Evolutionary conservation across 495 filamentous ascomycete genomes (phyloP), one percentile per base, ranked within the genome.

Genomic region (Cercophora sp.): DNA sequence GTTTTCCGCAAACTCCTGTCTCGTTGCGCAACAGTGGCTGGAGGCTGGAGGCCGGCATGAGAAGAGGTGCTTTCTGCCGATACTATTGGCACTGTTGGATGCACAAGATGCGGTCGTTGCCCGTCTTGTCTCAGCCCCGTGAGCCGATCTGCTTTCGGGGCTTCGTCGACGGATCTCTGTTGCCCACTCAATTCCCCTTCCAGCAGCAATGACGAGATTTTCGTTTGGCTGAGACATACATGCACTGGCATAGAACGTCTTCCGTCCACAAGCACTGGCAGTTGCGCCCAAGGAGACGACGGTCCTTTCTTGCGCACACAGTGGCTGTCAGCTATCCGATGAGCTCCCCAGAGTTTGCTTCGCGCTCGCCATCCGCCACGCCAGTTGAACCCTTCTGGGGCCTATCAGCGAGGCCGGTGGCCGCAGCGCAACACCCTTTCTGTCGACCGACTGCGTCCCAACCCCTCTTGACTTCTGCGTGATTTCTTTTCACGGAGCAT

Each of bases 111-210:
- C 16, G 36, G 29, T 25, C 18, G 23, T 20, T 27, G 20, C 5
- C 36, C 36, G 48, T 35, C 36, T 13, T 51, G 48, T 42, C 48
- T 51, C 48, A 51, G 36, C 35, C 48, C 35, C 16, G 9, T 8
- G 18, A 22, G 8, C 25, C 16, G 23, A 22, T 22, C 16, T 13
- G 8, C 22, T 22, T 43, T 5, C 5, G 40, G 26, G n/a, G n/a
- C n/a, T n/a, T 43, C 40, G 18, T 15, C 40, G n/a, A 15, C 11
- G 29, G 26, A 16, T 48, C 15, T 22, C 10, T 23, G 8, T 22
- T 35, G 11, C 2, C 19, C 18, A n/a, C 4, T 9, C 11, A 15
- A 18, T 48, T 36, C 18, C 8, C 26, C 18, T 48, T 20, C 19
- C 16, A 23, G 20, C 27, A 32, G n/a, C n/a, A n/a, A 25, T 35